These are phyloP conservation scores for Camillea tinctor DNA, from an alignment of 2,329 filamentous ascomycete species.

Conservation along the genomic window DNA sequence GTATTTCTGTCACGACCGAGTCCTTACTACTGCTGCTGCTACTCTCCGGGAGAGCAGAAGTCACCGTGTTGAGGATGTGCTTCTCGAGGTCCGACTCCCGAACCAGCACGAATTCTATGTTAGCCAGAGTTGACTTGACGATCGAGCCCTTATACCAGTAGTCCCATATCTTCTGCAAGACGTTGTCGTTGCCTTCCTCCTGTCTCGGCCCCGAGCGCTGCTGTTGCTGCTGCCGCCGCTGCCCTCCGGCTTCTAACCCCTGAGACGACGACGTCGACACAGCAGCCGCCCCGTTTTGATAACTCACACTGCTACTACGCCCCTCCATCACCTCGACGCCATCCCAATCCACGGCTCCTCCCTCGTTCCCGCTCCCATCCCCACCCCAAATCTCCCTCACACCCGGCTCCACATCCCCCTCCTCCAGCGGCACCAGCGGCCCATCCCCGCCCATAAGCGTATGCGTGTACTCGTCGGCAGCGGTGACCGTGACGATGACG, in stretches of 20 bases:
- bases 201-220: conserved; percentile 1
- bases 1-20: no score
- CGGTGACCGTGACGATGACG: conserved; percentile 42
- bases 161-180: conserved; percentile 49
- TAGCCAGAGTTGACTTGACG: conserved; percentile 39
- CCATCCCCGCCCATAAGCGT: conserved; percentile 26
- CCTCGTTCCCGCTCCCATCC: neutral
- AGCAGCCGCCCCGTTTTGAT: neutral
- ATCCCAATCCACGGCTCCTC: neutral
- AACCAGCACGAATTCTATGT: conserved; percentile 45
- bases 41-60: neutral
- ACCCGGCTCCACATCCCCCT: neutral
- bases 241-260: no score
- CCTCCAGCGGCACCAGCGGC: conserved; percentile 17
- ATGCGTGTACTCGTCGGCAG: conserved; percentile 35
- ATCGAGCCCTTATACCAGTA: conserved; percentile 44
- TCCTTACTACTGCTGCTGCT: neutral
- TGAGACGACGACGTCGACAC: no score
- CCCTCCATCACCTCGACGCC: neutral
- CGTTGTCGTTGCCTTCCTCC: conserved; percentile 32
- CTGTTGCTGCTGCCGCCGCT: no score
- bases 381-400: neutral
- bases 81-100: conserved; percentile 41
- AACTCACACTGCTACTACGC: neutral
- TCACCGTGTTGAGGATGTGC: conserved; percentile 24